Percentiles rank a stretch among this genome's conserved stretches.
These are phyloP conservation scores for Gastrolobium bilobum DNA, from an alignment of 306 rosid genomes.

Conservation along the genomic window DNA sequence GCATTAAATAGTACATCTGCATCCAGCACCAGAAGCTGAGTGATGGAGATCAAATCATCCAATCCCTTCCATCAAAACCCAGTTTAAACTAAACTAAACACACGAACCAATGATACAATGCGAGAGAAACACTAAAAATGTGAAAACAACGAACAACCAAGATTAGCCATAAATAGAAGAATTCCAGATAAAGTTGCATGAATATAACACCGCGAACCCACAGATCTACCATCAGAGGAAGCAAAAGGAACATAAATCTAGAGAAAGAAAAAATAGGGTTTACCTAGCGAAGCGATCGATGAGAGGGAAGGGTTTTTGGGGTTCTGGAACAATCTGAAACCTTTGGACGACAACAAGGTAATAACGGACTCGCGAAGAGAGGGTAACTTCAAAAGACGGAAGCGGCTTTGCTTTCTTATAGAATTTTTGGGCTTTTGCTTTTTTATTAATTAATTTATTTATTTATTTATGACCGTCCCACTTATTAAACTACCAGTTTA, in stretches of 20 bases:
- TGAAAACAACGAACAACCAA: background rate
- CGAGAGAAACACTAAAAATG: background rate
- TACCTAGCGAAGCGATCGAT: conserved; percentile 49
- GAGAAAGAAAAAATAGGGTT: conserved; percentile 23
- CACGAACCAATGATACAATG: background rate
- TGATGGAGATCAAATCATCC: conserved; percentile 14
- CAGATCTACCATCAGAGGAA: conserved; percentile 62
- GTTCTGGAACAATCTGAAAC: conserved; percentile 63
- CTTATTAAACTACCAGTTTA: conserved; percentile 9
- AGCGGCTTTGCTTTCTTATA: background rate
- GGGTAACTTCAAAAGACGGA: background rate
- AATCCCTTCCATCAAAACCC: background rate
- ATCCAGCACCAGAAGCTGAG: background rate
- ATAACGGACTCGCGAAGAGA: background rate
- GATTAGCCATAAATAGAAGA: background rate
- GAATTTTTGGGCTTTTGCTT: conserved; percentile 47
- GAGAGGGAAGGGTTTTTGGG: conserved; percentile 36
- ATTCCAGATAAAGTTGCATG: conserved; percentile 15
- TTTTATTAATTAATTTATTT: background rate
- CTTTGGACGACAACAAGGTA: background rate
- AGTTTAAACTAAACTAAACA: background rate
- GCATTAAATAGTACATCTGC: background rate
- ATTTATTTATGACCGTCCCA: background rate
- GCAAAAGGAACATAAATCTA: background rate
- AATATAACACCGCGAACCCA: conserved; percentile 34